A percentile compares a stretch with the other conserved stretches of the same genome.
phyloP scores from a whole-genome alignment of 306 rosid genomes.

The Vachellia collinsii region DNA sequence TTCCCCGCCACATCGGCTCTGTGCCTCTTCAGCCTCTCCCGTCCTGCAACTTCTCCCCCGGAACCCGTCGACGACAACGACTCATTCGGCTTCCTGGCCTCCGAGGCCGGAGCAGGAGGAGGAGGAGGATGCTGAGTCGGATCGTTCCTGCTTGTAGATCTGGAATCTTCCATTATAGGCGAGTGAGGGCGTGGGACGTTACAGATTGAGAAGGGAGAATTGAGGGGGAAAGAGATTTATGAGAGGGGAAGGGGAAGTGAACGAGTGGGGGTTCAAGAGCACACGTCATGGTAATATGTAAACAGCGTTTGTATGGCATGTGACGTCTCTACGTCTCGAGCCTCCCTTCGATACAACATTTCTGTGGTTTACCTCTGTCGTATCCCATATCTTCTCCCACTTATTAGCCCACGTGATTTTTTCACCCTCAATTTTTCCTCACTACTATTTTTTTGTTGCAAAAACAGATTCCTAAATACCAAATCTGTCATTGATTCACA shows the following conservation, averaged over 20 bases:
- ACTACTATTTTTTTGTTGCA: too few species aligned
- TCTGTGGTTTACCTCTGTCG: conserved; percentile 37
- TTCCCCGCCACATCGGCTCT: conserved; percentile 53
- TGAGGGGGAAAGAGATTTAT: not conserved
- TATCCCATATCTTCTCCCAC: not conserved
- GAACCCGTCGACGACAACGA: not conserved
- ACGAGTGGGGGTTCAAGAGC: conserved; percentile 40
- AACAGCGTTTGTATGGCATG: conserved; percentile 40
- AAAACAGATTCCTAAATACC: too few species aligned
- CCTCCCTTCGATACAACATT: not conserved
- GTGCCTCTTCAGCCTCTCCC: conserved; percentile 55
- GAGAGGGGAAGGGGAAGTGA: not conserved
- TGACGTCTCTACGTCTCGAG: conserved; percentile 37
- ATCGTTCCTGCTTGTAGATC: not conserved
- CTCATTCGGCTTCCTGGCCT: not conserved
- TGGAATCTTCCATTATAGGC: not conserved
- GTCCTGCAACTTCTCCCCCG: not conserved
- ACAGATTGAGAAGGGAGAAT: not conserved
- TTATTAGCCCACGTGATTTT: not conserved
- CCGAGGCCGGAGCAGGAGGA: not conserved
- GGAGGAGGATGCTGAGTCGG: not conserved
- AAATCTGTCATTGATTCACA: too few species aligned
- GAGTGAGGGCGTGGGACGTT: too few species aligned
- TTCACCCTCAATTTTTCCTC: not conserved
- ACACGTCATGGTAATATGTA: conserved; percentile 40